Evolutionary conservation across 1,284 basidiomycete species (phyloP).

Genomic region (Ceratobasidium sp.): DNA sequence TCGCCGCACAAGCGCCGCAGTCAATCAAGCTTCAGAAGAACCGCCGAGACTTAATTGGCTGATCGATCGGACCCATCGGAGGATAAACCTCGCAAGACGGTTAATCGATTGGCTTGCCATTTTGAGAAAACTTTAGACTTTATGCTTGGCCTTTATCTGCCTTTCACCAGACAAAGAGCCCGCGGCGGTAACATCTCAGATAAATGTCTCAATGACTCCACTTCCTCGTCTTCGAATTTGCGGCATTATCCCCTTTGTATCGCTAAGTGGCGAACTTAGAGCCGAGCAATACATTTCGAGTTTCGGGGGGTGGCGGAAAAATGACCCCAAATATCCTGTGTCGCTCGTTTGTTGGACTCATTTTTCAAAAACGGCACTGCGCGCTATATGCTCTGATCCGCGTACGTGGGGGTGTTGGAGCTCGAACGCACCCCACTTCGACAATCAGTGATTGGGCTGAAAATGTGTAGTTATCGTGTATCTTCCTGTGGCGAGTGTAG

Average conservation of each 20-base stretch:
- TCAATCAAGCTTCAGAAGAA: too few species aligned
- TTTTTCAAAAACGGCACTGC: conserved; percentile 17
- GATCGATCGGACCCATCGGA: background rate
- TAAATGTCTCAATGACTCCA: conserved; percentile 7
- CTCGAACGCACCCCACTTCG: conserved; percentile 3
- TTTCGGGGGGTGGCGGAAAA: background rate
- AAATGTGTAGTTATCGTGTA: background rate
- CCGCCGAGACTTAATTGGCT: too few species aligned
- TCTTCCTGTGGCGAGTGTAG: background rate
- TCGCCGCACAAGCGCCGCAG: too few species aligned
- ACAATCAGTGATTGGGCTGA: background rate
- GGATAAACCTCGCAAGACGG: conserved; percentile 1
- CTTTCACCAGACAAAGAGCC: background rate
- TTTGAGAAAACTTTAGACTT: background rate
- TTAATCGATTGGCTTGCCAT: conserved; percentile 21
- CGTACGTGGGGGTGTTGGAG: background rate
- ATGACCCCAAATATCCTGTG: background rate
- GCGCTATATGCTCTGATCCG: conserved; percentile 13
- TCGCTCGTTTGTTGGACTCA: conserved; percentile 3
- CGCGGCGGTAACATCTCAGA: conserved; percentile 1
- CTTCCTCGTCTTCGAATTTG: background rate
- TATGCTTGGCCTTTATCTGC: background rate
- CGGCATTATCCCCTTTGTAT: background rate
- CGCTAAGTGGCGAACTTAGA: background rate
- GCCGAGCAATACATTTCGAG: background rate